Evolutionary conservation across 2,329 filamentous ascomycete genomes (phyloP).

Genomic region (Phoma sp.): DNA sequence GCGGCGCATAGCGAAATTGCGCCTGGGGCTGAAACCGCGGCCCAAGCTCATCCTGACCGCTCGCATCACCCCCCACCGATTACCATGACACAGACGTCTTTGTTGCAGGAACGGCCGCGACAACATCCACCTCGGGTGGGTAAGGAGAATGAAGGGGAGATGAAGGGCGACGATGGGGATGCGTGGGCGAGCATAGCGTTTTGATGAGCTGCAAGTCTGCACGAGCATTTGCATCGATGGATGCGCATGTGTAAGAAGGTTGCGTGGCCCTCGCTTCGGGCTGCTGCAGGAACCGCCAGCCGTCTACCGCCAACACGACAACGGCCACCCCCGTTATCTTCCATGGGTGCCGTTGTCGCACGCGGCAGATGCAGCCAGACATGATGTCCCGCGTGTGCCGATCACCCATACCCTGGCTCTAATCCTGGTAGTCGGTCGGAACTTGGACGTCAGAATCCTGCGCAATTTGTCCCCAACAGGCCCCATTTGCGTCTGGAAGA

Average conservation of each 20-base stretch:
- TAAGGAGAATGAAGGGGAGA: too few relatives aligned
- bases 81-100: slow-evolving; percentile 12
- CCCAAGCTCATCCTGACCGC: slow-evolving; percentile 28
- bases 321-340: slow-evolving; percentile 23
- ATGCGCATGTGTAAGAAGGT: too few relatives aligned
- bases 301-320: slow-evolving; percentile 14
- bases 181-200: not conserved
- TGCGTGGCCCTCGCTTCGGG: slow-evolving; percentile 2
- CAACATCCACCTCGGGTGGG: not conserved
- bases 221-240: too few relatives aligned
- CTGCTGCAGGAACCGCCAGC: slow-evolving; percentile 3
- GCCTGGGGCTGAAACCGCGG: slow-evolving; percentile 39
- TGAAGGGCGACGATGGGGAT: too few relatives aligned
- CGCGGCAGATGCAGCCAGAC: slow-evolving; percentile 33
- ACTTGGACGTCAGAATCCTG: slow-evolving; percentile 32
- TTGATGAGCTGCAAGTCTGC: not conserved
- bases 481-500: slow-evolving; percentile 31
- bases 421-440: slow-evolving; percentile 6
- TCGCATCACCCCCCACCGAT: slow-evolving; percentile 11
- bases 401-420: slow-evolving; percentile 19
- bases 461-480: slow-evolving; percentile 48
- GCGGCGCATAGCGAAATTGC: slow-evolving; percentile 44
- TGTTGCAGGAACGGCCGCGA: slow-evolving; percentile 33
- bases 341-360: slow-evolving; percentile 39
- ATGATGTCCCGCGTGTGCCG: slow-evolving; percentile 16